A percentile compares a stretch with the other conserved stretches of the same genome.
These are phyloP conservation scores for Gossypium australe DNA, from an alignment of 345 rosid genomes.

Conservation along the genomic window DNA sequence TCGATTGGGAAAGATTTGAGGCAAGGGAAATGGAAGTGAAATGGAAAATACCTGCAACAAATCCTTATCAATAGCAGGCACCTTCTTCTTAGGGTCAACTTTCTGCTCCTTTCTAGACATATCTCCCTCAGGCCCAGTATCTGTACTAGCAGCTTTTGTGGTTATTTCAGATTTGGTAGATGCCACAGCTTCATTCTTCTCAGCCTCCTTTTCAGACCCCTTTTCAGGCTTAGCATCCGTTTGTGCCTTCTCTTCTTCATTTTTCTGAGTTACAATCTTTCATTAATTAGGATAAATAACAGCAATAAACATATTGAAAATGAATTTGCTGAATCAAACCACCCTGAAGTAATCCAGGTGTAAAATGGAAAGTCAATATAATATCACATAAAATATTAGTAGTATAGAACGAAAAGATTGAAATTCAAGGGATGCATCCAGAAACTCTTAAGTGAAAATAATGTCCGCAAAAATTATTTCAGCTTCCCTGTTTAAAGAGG, in stretches of 20 bases:
- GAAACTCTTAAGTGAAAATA: background rate
- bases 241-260: slow-evolving; percentile 38
- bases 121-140: slow-evolving; percentile 31
- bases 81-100: slow-evolving; percentile 34
- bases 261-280: slow-evolving; percentile 23
- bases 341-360: background rate
- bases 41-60: slow-evolving; percentile 55
- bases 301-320: background rate
- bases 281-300: background rate
- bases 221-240: slow-evolving; percentile 29
- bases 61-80: slow-evolving; percentile 56
- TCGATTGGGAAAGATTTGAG: background rate
- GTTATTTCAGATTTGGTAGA: slow-evolving; percentile 25
- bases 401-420: background rate
- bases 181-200: slow-evolving; percentile 29
- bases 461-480: background rate
- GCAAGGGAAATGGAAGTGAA: background rate
- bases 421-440: background rate
- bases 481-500: background rate
- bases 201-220: slow-evolving; percentile 24
- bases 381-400: background rate
- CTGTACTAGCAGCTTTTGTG: slow-evolving; percentile 29
- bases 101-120: slow-evolving; percentile 23
- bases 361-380: background rate
- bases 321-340: background rate